Percentiles rank a stretch among this genome's conserved stretches.
These are phyloP conservation scores for Stachybotrys chartarum DNA, from an alignment of 2,329 filamentous ascomycete genomes.

Conservation along the genomic window DNA sequence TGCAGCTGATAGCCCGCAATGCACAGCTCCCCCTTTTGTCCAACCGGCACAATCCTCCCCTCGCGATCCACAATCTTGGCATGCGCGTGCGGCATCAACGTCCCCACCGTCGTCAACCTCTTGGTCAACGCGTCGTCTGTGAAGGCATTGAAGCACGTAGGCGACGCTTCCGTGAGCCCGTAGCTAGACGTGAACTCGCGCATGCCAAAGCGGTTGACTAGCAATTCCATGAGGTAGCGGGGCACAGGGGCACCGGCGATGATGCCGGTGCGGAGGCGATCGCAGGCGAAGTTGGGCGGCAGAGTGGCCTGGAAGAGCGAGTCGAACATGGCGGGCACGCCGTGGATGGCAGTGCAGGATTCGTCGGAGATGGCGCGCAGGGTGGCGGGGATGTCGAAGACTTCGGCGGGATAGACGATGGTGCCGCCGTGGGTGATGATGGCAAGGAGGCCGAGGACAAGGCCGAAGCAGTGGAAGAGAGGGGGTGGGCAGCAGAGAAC, in stretches of 20 bases:
- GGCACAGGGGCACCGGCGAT: conserved; percentile 75
- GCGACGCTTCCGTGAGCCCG: conserved; percentile 69
- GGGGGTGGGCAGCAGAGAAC: conserved; percentile 75
- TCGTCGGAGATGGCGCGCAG: conserved; percentile 61
- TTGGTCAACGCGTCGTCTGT: conserved; percentile 62
- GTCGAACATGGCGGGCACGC: conserved; percentile 81
- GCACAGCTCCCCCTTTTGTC: conserved; percentile 65
- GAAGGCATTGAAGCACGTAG: conserved; percentile 75
- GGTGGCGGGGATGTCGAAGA: conserved; percentile 62
- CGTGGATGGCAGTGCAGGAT: conserved; percentile 67
- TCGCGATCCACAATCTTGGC: conserved; percentile 71
- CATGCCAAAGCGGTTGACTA: conserved; percentile 68
- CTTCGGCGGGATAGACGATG: conserved; percentile 68
- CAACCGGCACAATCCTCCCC: conserved; percentile 59
- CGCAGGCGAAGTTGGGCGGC: conserved; percentile 33
- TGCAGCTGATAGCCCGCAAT: conserved; percentile 73
- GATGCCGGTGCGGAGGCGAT: conserved; percentile 64
- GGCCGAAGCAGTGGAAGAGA: conserved; percentile 79
- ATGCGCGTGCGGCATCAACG: conserved; percentile 65
- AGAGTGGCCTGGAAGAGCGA: conserved; percentile 45
- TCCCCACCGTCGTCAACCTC: conserved; percentile 66
- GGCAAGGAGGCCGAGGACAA: conserved; percentile 69
- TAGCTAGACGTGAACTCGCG: conserved; percentile 65
- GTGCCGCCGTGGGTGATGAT: conserved; percentile 67
- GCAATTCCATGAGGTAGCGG: conserved; percentile 63